Evolutionary conservation across 495 filamentous ascomycete genomes (phyloP).

Genomic region (Collariella sp.): DNA sequence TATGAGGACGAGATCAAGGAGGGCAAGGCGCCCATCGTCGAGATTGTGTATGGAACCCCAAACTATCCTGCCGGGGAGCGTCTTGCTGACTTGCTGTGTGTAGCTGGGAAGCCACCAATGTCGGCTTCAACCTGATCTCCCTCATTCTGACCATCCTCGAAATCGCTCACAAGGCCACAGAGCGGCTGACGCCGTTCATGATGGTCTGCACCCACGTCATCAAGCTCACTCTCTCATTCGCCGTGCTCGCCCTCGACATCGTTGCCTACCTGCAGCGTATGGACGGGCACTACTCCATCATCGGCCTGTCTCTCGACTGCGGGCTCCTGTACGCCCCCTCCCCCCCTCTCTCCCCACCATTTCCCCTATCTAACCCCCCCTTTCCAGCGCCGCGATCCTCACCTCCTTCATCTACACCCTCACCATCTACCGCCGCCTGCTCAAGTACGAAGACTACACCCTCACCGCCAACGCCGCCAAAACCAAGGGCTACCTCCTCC

Average conservation of each 20-base stretch:
- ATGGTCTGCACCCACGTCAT: conserved; percentile 37
- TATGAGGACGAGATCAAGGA: conserved; percentile 30
- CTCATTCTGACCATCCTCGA: conserved; percentile 35
- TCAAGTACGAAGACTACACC: conserved; percentile 38
- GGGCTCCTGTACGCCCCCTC: conserved; percentile 28
- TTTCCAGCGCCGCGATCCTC: conserved; percentile 26
- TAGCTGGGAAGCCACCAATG: conserved; percentile 42
- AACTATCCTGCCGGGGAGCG: background rate
- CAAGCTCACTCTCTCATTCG: conserved; percentile 35
- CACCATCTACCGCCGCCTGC: conserved; percentile 31
- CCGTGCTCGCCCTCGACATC: conserved; percentile 38
- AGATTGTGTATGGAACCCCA: conserved; percentile 36
- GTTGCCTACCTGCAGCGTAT: conserved; percentile 29
- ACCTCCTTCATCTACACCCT: conserved; percentile 33
- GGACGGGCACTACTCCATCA: conserved; percentile 36
- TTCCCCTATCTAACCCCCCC: background rate
- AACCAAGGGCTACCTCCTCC: background rate
- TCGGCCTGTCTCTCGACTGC: conserved; percentile 36
- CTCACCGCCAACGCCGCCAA: conserved; percentile 30
- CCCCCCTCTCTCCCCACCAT: background rate
- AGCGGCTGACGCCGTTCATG: conserved; percentile 38
- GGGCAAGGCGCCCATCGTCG: conserved; percentile 34
- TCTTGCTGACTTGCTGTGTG: background rate
- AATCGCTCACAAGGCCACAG: conserved; percentile 33
- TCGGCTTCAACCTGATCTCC: conserved; percentile 35